These are phyloP conservation scores for Boletus sp. DNA, from an alignment of 1,284 basidiomycete species.

Conservation along the genomic window DNA sequence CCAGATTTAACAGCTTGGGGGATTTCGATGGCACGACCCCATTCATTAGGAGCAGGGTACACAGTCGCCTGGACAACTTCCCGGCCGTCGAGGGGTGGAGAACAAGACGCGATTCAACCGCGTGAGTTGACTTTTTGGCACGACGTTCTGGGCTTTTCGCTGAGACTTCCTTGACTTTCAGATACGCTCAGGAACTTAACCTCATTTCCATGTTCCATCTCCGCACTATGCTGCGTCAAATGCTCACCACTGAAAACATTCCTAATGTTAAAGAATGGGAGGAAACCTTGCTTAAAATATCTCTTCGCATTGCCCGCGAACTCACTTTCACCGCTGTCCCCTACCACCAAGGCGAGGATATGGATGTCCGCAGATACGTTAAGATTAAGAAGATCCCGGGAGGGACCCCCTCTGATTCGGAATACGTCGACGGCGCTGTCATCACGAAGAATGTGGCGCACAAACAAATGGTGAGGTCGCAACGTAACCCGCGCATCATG, in stretches of 20 bases:
- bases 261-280: conserved; percentile 84
- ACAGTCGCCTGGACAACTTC: conserved; percentile 64
- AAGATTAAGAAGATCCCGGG: conserved; percentile 99
- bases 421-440: conserved; percentile 96
- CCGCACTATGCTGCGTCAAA: conserved; percentile 83
- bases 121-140: conserved; percentile 51
- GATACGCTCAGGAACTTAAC: conserved; percentile 79
- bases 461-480: conserved; percentile 75
- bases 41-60: conserved; percentile 77
- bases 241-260: conserved; percentile 75
- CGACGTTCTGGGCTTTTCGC: not conserved
- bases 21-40: conserved; percentile 68
- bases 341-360: conserved; percentile 80
- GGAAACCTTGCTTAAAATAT: conserved; percentile 73
- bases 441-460: conserved; percentile 98
- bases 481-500: conserved; percentile 88
- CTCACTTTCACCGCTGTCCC: conserved; percentile 72
- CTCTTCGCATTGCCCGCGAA: conserved; percentile 73
- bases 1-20: conserved; percentile 62
- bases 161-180: conserved; percentile 28
- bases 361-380: conserved; percentile 92
- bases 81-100: conserved; percentile 69
- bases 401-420: conserved; percentile 86
- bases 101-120: conserved; percentile 75
- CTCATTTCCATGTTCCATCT: conserved; percentile 83